These are phyloP conservation scores for Plasmodium coatneyi DNA, from an alignment of 169 alveolate species.

Conservation along the genomic window DNA sequence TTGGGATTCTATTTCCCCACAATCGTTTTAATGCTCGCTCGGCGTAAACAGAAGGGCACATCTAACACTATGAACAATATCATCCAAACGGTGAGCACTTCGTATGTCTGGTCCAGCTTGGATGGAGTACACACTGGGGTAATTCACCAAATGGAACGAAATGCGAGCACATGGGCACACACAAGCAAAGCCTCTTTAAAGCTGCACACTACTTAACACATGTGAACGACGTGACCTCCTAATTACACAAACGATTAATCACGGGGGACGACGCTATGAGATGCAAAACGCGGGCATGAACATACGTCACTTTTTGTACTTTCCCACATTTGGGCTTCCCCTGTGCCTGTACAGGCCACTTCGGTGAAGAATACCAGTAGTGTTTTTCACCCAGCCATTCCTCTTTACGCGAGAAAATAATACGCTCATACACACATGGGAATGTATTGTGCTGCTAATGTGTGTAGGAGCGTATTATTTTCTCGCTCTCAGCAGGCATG, in stretches of 20 bases:
- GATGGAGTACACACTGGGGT: neutral
- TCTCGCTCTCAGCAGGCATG: neutral
- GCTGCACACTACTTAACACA: neutral
- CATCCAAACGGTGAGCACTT: neutral
- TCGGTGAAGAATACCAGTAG: neutral
- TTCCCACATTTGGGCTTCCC: neutral
- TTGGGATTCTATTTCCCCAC: neutral
- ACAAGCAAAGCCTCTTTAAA: neutral
- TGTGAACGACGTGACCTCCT: neutral
- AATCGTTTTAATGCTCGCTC: neutral
- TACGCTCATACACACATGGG: neutral
- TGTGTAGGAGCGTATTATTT: neutral
- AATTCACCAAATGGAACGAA: neutral
- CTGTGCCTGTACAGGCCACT: neutral
- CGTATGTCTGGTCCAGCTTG: neutral
- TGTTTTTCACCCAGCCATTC: neutral
- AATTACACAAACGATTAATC: neutral
- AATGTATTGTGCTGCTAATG: neutral
- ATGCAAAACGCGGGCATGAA: neutral
- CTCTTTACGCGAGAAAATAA: neutral
- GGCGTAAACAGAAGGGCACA: neutral
- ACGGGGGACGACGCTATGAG: neutral
- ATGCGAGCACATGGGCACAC: neutral
- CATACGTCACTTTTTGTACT: neutral
- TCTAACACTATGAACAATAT: neutral